A percentile compares a stretch with the other conserved stretches of the same genome.
Conservation (phyloP, 768 basidiomycete species). For the Phallus indusiatus region DNA sequence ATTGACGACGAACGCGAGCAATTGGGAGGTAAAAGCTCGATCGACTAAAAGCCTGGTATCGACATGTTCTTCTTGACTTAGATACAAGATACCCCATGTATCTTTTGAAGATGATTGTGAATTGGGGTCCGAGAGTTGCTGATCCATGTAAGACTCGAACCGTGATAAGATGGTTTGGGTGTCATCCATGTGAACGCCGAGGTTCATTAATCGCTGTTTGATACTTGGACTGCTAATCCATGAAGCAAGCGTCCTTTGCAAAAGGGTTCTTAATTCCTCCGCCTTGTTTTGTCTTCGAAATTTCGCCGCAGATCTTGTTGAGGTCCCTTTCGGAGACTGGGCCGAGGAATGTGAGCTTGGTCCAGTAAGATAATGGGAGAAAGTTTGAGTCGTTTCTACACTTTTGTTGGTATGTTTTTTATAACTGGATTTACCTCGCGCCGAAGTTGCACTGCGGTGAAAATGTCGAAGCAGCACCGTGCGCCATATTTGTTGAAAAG, state of each 20-base stretch:
- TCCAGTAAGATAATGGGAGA: neutral
- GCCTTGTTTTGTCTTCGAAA: neutral
- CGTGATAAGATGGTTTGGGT: neutral
- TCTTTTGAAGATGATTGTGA: neutral
- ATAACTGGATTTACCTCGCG: neutral
- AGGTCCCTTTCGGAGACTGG: neutral
- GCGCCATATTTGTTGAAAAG: neutral
- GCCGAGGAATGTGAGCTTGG: neutral
- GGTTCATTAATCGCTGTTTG: neutral
- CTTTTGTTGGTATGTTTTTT: neutral
- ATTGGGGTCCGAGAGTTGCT: neutral
- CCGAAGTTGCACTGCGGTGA: neutral
- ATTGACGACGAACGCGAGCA: neutral
- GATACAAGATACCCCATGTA: constrained; percentile 1
- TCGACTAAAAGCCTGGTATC: neutral
- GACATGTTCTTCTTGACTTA: neutral
- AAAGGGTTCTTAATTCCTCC: neutral
- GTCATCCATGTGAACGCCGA: neutral
- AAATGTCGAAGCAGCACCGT: neutral
- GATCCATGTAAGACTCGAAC: neutral
- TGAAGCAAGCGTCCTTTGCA: neutral
- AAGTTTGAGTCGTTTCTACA: neutral
- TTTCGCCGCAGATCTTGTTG: neutral
- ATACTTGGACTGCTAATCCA: neutral
- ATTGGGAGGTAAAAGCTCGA: neutral